Percentiles rank a stretch among this genome's conserved stretches.
Conservation (phyloP, 2,329 filamentous ascomycete species). For the Rhinocladiella mackenziei region DNA sequence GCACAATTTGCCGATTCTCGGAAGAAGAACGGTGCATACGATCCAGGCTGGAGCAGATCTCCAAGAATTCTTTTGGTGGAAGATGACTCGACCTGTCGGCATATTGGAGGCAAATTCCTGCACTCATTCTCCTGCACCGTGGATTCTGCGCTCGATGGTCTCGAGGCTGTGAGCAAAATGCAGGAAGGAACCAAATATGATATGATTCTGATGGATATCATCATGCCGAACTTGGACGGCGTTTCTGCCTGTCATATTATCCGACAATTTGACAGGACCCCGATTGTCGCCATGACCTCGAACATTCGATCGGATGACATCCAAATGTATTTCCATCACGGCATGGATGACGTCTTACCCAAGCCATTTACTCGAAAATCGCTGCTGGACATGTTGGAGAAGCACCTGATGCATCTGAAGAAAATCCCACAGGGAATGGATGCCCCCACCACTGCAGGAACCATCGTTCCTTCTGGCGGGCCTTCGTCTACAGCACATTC, state of each 20-base stretch:
- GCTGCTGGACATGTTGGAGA: slow-evolving; percentile 79
- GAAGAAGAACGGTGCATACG: slow-evolving; percentile 59
- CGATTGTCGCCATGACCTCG: slow-evolving; percentile 97
- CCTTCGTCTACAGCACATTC: slow-evolving; percentile 53
- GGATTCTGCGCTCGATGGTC: slow-evolving; percentile 71
- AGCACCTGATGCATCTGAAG: slow-evolving; percentile 79
- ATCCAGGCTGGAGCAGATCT: slow-evolving; percentile 61
- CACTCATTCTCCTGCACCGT: slow-evolving; percentile 62
- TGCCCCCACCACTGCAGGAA: slow-evolving; percentile 37
- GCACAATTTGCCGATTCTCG: slow-evolving; percentile 49
- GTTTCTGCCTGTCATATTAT: slow-evolving; percentile 93
- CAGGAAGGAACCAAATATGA: slow-evolving; percentile 62
- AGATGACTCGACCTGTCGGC: slow-evolving; percentile 64
- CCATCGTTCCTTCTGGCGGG: slow-evolving; percentile 42
- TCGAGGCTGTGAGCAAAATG: slow-evolving; percentile 87
- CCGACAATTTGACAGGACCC: slow-evolving; percentile 74
- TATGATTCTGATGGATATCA: slow-evolving; percentile 83
- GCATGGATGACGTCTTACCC: slow-evolving; percentile 95
- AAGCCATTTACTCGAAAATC: slow-evolving; percentile 93
- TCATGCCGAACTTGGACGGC: slow-evolving; percentile 94
- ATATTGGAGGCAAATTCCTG: slow-evolving; percentile 64
- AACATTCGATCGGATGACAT: slow-evolving; percentile 97
- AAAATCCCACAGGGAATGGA: slow-evolving; percentile 59
- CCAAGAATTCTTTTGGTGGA: slow-evolving; percentile 89
- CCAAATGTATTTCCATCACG: slow-evolving; percentile 93